A percentile compares a stretch with the other conserved stretches of the same genome.
Evolutionary conservation across 2,329 filamentous ascomycete species (phyloP).

Genomic region (Celoporthe dispersa): DNA sequence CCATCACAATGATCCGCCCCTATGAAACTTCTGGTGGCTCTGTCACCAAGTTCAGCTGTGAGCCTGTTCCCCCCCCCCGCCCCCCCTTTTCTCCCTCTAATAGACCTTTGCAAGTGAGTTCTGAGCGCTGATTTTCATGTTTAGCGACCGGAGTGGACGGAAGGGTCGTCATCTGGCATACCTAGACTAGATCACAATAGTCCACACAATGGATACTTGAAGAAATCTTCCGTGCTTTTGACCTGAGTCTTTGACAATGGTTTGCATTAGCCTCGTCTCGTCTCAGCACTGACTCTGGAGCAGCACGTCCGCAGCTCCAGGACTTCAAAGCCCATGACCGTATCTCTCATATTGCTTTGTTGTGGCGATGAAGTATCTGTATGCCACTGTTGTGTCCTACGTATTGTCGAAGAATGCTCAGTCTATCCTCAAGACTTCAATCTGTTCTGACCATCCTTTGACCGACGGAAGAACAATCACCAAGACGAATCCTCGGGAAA

Average conservation of each 20-base stretch:
- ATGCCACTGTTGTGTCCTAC: neutral
- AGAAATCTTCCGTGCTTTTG: slow-evolving; percentile 18
- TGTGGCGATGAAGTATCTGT: slow-evolving; percentile 21
- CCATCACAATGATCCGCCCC: slow-evolving; percentile 80
- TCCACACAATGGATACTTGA: slow-evolving; percentile 24
- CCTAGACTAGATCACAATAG: slow-evolving; percentile 48
- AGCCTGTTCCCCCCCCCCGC: no score
- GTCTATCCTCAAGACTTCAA: neutral
- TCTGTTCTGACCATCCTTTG: neutral
- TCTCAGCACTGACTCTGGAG: slow-evolving; percentile 26
- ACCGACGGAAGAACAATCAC: neutral
- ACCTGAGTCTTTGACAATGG: slow-evolving; percentile 22
- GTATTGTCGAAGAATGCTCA: neutral
- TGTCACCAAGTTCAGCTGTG: slow-evolving; percentile 85
- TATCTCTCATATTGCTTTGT: slow-evolving; percentile 7
- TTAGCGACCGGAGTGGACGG: slow-evolving; percentile 82
- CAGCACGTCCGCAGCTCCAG: slow-evolving; percentile 13
- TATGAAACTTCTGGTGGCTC: slow-evolving; percentile 69
- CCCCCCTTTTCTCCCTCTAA: slow-evolving; percentile 23
- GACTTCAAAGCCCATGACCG: slow-evolving; percentile 16
- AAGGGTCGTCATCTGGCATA: slow-evolving; percentile 77
- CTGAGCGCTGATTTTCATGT: slow-evolving; percentile 36
- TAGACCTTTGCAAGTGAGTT: slow-evolving; percentile 28
- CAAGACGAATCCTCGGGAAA: slow-evolving; percentile 10
- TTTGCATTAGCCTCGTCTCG: slow-evolving; percentile 23